phyloP scores from a whole-genome alignment of 2,329 filamentous ascomycete species.

The Neonectria hederae region DNA sequence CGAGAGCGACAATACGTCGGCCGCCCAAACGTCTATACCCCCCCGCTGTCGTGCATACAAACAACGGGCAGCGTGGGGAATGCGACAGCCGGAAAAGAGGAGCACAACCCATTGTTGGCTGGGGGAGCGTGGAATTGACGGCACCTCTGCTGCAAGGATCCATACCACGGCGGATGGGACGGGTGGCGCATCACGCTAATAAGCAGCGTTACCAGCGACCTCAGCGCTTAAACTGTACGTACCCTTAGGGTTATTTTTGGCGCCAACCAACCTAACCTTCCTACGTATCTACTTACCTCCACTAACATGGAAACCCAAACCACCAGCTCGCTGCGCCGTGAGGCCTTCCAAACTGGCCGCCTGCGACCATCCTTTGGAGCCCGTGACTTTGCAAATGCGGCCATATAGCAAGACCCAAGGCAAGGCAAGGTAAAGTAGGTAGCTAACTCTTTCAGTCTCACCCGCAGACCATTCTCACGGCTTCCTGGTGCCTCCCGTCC shows the following conservation, averaged over 20 bases:
- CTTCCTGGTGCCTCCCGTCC: background rate
- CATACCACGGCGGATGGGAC: background rate
- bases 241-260: conserved; percentile 24
- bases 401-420: conserved; percentile 11
- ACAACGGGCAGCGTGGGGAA: background rate
- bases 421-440: background rate
- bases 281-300: no score
- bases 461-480: background rate
- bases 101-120: background rate
- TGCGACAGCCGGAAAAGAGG: background rate
- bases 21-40: background rate
- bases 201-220: conserved; percentile 13
- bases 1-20: background rate
- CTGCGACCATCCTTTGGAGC: background rate
- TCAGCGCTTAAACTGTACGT: conserved; percentile 24
- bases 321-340: background rate
- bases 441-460: conserved; percentile 14
- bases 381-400: conserved; percentile 8
- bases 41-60: background rate
- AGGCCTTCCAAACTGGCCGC: background rate
- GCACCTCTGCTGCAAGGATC: background rate
- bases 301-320: conserved; percentile 6
- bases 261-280: conserved; percentile 13
- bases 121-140: background rate
- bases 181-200: conserved; percentile 14